Conservation (phyloP, 2,329 filamentous ascomycete species). For the Diaporthe vexans region DNA sequence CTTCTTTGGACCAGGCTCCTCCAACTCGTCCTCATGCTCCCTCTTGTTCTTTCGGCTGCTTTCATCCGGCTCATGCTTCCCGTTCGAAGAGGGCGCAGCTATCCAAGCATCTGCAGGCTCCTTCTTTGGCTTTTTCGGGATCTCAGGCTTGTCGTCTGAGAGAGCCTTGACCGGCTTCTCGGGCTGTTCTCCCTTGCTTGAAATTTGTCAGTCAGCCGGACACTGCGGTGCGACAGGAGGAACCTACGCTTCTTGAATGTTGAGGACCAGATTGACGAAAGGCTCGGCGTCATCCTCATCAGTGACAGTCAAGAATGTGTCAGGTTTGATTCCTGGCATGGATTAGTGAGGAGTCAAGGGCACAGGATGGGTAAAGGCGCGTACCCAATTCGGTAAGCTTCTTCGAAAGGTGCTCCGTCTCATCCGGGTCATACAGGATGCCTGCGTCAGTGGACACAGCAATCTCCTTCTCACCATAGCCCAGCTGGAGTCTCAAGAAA, state of each 20-base stretch:
- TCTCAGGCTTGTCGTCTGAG: conserved; percentile 59
- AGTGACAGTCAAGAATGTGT: conserved; percentile 85
- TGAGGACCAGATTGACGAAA: conserved; percentile 84
- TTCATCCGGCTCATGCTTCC: conserved; percentile 56
- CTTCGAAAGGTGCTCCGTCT: conserved; percentile 87
- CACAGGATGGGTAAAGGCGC: conserved; percentile 40
- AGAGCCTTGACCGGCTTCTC: conserved; percentile 69
- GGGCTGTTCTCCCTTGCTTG: conserved; percentile 57
- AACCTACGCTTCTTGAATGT: conserved; percentile 73
- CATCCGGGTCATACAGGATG: conserved; percentile 90
- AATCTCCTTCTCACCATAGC: conserved; percentile 84
- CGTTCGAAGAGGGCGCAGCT: conserved; percentile 56
- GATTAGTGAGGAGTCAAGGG: conserved; percentile 17
- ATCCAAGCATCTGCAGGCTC: conserved; percentile 56
- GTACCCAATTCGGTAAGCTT: conserved; percentile 82
- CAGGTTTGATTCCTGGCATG: conserved; percentile 73
- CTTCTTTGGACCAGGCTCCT: conserved; percentile 61
- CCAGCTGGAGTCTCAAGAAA: conserved; percentile 77
- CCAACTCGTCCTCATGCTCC: conserved; percentile 57
- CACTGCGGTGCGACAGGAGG: conserved; percentile 25
- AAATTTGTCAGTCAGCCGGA: conserved; percentile 47
- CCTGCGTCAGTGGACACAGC: conserved; percentile 81
- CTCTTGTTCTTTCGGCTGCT: conserved; percentile 61
- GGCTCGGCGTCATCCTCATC: conserved; percentile 83
- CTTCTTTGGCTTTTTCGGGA: conserved; percentile 68